Conservation (phyloP, 192 early-diverging fungal genomes). For the Podila epigama region DNA sequence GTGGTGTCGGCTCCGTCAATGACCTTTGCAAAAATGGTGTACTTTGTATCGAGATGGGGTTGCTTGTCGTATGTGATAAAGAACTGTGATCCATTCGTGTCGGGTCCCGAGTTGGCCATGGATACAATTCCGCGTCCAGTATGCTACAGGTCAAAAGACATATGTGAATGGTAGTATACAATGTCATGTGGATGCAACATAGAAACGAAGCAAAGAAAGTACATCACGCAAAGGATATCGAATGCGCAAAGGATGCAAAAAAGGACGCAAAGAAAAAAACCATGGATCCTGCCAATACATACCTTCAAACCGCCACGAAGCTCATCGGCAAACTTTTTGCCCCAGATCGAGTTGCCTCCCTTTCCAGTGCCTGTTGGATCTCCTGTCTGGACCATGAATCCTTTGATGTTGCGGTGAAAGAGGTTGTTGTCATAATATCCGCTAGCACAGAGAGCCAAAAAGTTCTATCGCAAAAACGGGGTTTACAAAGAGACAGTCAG, state of each 20-base stretch:
- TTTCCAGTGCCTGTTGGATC: slow-evolving; percentile 90
- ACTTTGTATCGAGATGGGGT: slow-evolving; percentile 88
- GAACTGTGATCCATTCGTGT: slow-evolving; percentile 91
- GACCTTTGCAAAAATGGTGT: slow-evolving; percentile 93
- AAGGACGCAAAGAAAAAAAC: no score
- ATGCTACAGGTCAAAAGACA: slow-evolving; percentile 60
- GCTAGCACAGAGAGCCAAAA: slow-evolving; percentile 93
- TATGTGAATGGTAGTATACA: background rate
- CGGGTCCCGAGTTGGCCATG: slow-evolving; percentile 92
- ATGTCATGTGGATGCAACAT: background rate
- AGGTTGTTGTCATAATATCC: slow-evolving; percentile 91
- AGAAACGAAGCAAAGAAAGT: background rate
- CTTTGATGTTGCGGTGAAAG: slow-evolving; percentile 87
- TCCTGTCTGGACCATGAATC: slow-evolving; percentile 91
- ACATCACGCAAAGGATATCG: background rate
- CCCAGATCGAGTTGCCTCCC: slow-evolving; percentile 90
- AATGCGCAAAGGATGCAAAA: no score
- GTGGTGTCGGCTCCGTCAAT: slow-evolving; percentile 87
- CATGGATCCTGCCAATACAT: no score
- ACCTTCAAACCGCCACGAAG: slow-evolving; percentile 80
- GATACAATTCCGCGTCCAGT: slow-evolving; percentile 87
- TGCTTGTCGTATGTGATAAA: slow-evolving; percentile 92
- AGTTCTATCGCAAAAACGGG: slow-evolving; percentile 76
- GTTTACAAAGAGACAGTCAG: background rate
- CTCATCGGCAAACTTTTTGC: slow-evolving; percentile 81